A percentile compares a stretch with the other conserved stretches of the same genome.
These are phyloP conservation scores for Pascua sp. DNA, from an alignment of 1,284 basidiomycete species.

Conservation along the genomic window DNA sequence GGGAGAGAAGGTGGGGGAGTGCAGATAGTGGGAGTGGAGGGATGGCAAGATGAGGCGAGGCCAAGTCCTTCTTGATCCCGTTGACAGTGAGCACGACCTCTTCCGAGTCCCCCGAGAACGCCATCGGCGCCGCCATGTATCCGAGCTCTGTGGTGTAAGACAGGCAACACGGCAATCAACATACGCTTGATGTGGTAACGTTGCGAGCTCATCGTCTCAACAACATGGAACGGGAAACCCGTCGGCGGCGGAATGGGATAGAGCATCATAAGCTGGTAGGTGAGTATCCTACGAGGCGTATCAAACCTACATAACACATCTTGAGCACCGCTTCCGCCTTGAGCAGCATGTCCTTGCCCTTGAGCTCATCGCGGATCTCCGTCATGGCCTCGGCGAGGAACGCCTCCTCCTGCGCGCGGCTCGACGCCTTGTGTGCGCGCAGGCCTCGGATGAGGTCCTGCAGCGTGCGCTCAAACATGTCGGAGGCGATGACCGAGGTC, in stretches of 20 bases:
- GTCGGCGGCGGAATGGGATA: conserved; percentile 52
- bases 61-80: conserved; percentile 94
- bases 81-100: conserved; percentile 98
- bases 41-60: conserved; percentile 66
- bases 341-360: conserved; percentile 90
- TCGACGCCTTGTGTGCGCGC: conserved; percentile 56
- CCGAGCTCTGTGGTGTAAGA: conserved; percentile 62
- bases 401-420: conserved; percentile 48
- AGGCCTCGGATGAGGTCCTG: conserved; percentile 88
- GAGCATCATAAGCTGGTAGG: conserved; percentile 49
- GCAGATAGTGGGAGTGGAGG: conserved; percentile 80
- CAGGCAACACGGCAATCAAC: conserved; percentile 4
- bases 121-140: conserved; percentile 89
- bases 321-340: conserved; percentile 95
- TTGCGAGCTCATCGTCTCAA: conserved; percentile 95
- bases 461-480: conserved; percentile 88
- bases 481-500: not conserved
- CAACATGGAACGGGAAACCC: conserved; percentile 74
- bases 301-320: conserved; percentile 80
- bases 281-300: not conserved
- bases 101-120: conserved; percentile 90
- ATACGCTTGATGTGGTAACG: conserved; percentile 78
- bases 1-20: conserved; percentile 80
- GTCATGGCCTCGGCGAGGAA: conserved; percentile 54
- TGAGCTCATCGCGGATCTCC: conserved; percentile 86